These are phyloP conservation scores for Metschnikowia chrysomelidarum DNA, from an alignment of 805 yeast species.

Conservation along the genomic window DNA sequence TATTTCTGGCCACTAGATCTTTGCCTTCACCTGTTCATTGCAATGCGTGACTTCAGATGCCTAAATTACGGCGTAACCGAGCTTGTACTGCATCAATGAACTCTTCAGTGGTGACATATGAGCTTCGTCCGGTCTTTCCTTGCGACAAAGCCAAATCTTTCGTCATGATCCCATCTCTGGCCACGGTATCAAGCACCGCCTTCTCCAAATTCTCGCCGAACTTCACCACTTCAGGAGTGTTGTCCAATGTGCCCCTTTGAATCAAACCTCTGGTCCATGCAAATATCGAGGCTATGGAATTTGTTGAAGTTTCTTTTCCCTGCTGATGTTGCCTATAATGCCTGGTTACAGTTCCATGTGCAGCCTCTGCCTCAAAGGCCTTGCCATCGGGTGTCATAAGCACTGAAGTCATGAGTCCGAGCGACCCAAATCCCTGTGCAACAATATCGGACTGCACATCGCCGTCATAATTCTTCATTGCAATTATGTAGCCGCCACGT, in stretches of 20 bases:
- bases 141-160: conserved; percentile 76
- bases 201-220: conserved; percentile 66
- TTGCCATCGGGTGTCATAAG: conserved; percentile 83
- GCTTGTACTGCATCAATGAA: conserved; percentile 75
- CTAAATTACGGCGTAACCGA: conserved; percentile 40
- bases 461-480: conserved; percentile 82
- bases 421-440: conserved; percentile 83
- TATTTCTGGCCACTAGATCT: too few relatives aligned
- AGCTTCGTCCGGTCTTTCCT: conserved; percentile 57
- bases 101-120: conserved; percentile 72
- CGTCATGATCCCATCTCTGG: conserved; percentile 74
- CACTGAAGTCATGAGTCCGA: conserved; percentile 82
- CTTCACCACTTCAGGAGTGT: conserved; percentile 64
- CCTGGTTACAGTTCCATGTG: conserved; percentile 87
- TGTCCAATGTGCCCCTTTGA: conserved; percentile 77
- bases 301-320: conserved; percentile 81
- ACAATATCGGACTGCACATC: conserved; percentile 84
- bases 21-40: too few relatives aligned
- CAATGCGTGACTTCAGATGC: too few relatives aligned
- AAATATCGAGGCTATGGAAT: conserved; percentile 80
- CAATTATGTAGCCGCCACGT: conserved; percentile 78
- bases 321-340: conserved; percentile 79
- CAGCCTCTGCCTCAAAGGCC: conserved; percentile 84
- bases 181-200: conserved; percentile 71
- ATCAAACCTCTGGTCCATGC: conserved; percentile 86